Evolutionary conservation across 2,329 filamentous ascomycete species (phyloP), one percentile per base, ranked within the genome.

Genomic region (Scedosporium dehoogii): DNA sequence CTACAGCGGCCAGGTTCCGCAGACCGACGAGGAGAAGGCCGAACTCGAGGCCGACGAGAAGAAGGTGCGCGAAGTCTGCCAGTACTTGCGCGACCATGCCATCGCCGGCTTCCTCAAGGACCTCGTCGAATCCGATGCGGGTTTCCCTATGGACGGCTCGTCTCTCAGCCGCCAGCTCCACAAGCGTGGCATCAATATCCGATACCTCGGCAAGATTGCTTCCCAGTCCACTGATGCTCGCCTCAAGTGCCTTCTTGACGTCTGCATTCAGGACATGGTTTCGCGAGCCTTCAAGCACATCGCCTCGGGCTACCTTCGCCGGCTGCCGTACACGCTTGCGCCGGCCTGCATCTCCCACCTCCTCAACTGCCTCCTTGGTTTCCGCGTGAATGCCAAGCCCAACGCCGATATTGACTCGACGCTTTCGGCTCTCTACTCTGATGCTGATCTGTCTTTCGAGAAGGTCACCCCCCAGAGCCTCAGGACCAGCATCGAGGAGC

Each of bases 111-210:
- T 99, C 63, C 77, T 97, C 63, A 86, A 88, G 65, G 93, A 99
- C 70, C 83, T 99, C 63, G 88, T 89, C 71, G 91, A 96, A 67
- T 92, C 91, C 6, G 93, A 99, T 68, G 88, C 96, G 67, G 94
- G 93, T 69, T 97, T 97, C 79, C 94, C 94, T 12, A 97, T 97
- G 91, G 96, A 99, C 69, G 94, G 94, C n/a, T 85, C 90, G 70
- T 97, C 93, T 21, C 81, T 99, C 63, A 91, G 89, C 69, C 86
- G 87, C 67, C 84, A 97, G 60, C 81, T 99, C 71, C 94, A 99
- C 80, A 96, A 96, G 81, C 90, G 93, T 51, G 94, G 94, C 76
- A 92, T 99, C 79, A 99, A 99, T 78, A 84, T 97, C 65, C 86
- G 96, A 70, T 99, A 99, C 74, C 82, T 97, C n/a, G 94, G 94